Evolutionary conservation across 2,329 filamentous ascomycete species (phyloP).

Genomic region (Diaporthe aspalathi): DNA sequence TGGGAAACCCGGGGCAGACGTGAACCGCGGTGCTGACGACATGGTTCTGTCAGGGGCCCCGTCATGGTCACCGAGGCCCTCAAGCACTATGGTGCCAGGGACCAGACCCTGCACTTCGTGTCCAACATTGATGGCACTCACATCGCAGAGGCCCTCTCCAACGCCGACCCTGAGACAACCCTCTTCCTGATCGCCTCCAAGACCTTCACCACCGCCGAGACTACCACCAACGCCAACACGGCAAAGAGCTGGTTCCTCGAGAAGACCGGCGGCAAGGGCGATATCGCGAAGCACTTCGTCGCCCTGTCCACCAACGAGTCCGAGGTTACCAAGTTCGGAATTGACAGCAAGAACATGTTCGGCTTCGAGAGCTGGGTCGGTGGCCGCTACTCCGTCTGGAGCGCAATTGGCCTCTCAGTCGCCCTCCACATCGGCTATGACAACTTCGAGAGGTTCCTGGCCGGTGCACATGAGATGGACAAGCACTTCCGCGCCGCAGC

Average conservation of each 20-base stretch:
- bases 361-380: constrained; percentile 99
- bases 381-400: constrained; percentile 98
- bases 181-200: constrained; percentile 98
- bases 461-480: constrained; percentile 97
- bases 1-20: constrained; percentile 41
- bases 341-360: constrained; percentile 99
- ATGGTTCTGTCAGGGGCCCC: constrained; percentile 73
- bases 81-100: constrained; percentile 89
- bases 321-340: constrained; percentile 98
- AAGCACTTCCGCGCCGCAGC: constrained; percentile 95
- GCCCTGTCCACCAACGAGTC: constrained; percentile 95
- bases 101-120: constrained; percentile 94
- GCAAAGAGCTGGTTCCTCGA: constrained; percentile 98
- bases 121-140: constrained; percentile 99
- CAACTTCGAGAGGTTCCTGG: constrained; percentile 96
- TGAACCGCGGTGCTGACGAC: constrained; percentile 45
- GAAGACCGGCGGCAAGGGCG: constrained; percentile 77
- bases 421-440: constrained; percentile 95
- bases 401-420: constrained; percentile 95
- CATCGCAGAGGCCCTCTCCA: constrained; percentile 89
- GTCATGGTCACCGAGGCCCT: constrained; percentile 99
- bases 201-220: constrained; percentile 99
- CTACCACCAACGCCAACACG: constrained; percentile 94
- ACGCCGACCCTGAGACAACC: constrained; percentile 96
- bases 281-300: constrained; percentile 99